Evolutionary conservation across 345 rosid genomes (phyloP), one percentile per base, ranked within the genome.

Genomic region (Acer saccharum): DNA sequence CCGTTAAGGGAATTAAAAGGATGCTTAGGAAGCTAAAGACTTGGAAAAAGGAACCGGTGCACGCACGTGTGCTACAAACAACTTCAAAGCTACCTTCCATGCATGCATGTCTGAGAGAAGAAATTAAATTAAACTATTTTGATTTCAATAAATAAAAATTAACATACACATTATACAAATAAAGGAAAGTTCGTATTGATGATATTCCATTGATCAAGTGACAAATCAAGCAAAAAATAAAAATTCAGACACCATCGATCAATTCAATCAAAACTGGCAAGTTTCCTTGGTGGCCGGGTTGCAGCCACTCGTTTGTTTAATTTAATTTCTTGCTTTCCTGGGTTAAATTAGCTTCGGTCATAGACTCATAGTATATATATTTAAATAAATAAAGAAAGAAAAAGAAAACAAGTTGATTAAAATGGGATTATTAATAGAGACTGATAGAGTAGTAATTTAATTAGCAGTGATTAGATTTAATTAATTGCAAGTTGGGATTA

Each of bases 191-290:
- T 71, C 23, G 44, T 39, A 32, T 71, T 29, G 25, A 54, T 71
- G 74, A 71, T n/a, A 20, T 55, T 52, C 73, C 74, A 71, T 55
- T 3, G 48, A 54, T 71, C 46, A 16, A 71, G 74, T 27, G 64
- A 25, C 44, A 17, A 71, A 23, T 21, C 17, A 71, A 27, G 27
- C 48, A 52, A 70, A 50, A 52, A 18, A 57, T n/a, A 18, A 18
- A 12, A 35, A 35, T 35, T 35, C 39, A 35, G 39, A 35, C 39
- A 35, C 39, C 39, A 35, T 35, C 39, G 39, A 35, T 35, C 73
- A 6, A 7, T 71, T 52, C 23, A n/a, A 21, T 60, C 3, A n/a
- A 18, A 70, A 69, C 17, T 4, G 60, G 27, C 60, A 69, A 69
- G n/a, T 69, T 69, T 71, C 74, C 64, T 29, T 29, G 46, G 43